Evolutionary conservation across 306 rosid species (phyloP).

Genomic region (Sphenostylis stenocarpa): DNA sequence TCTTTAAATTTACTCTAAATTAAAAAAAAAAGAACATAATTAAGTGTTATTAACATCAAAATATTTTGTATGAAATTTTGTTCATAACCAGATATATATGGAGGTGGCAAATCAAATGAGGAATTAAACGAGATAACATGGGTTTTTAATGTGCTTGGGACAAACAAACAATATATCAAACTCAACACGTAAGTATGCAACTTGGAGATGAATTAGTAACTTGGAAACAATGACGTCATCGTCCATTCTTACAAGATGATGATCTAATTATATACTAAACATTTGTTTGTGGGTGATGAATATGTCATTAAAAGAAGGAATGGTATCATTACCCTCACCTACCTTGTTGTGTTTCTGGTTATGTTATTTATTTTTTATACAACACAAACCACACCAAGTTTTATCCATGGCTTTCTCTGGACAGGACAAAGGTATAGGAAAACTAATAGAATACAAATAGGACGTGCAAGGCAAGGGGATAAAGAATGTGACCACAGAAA

Average conservation of each 20-base stretch:
- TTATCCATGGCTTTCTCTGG: not conserved
- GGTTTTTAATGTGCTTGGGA: not conserved
- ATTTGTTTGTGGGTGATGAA: slow-evolving; percentile 14
- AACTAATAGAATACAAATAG: not conserved
- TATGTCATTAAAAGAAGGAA: not conserved
- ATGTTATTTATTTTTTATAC: not conserved
- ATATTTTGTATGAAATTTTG: too few relatives aligned
- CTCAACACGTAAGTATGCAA: not conserved
- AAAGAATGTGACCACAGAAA: slow-evolving; percentile 22
- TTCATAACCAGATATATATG: not conserved
- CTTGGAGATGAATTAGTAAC: not conserved
- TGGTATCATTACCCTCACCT: slow-evolving; percentile 4
- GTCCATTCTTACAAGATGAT: not conserved
- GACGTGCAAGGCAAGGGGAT: not conserved
- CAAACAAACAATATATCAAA: not conserved
- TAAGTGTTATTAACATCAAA: too few relatives aligned
- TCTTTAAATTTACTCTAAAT: too few relatives aligned
- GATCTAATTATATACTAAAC: not conserved
- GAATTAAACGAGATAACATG: not conserved
- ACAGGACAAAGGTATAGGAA: not conserved
- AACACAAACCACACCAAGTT: not conserved
- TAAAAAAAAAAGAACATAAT: too few relatives aligned
- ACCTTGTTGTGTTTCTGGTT: not conserved
- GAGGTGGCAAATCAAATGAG: not conserved
- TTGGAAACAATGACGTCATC: not conserved